Evolutionary conservation across 2,329 filamentous ascomycete genomes (phyloP), one percentile per base, ranked within the genome.

Genomic region (Exophiala calicioides): DNA sequence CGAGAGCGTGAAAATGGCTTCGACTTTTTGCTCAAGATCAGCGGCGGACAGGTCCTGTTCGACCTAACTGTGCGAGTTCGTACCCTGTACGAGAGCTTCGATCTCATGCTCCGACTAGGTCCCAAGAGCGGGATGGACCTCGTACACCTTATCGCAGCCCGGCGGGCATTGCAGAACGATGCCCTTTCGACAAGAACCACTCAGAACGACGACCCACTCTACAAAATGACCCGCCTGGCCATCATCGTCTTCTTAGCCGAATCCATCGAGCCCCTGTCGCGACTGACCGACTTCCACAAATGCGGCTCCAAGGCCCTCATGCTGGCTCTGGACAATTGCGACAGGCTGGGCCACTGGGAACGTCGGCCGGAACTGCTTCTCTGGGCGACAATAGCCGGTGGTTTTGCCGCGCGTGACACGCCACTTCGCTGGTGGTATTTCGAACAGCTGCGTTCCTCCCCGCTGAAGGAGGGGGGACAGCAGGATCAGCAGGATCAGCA

Each of bases 331-430:
- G 34, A 58, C 9, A 46, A 58, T 12, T 55, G 59, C 4, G 53
- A 55, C 12, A 46, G 58, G 2, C 44, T 52, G 0, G 37, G 36
- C 3, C 35, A 60, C 9, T 68, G 65, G 65, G 44, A 53, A 1
- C 51, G 55, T 1, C 52, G 54, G 3, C 40, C 56, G 8, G 57
- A 52, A 16, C 48, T 58, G 16, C 51, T 69, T 2, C 39, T 68
- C 10, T 70, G 68, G 68, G 52, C 62, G 3, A 47, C 69, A 8
- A 57, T 59, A 0, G 52, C 69, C 2, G 67, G 65, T 3, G 66
- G 63, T 10, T 68, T 69, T 18, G 63, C 67, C 1, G 63, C 66
- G 23, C 39, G 46, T 9, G 34, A 38, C 8, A 44, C 39, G 8
- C 15, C 24, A 3, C 35, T 49, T 15, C 39, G 24, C 15, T 16